Conservation (phyloP, 2,329 filamentous ascomycete species). For the Aureobasidium sp. region DNA sequence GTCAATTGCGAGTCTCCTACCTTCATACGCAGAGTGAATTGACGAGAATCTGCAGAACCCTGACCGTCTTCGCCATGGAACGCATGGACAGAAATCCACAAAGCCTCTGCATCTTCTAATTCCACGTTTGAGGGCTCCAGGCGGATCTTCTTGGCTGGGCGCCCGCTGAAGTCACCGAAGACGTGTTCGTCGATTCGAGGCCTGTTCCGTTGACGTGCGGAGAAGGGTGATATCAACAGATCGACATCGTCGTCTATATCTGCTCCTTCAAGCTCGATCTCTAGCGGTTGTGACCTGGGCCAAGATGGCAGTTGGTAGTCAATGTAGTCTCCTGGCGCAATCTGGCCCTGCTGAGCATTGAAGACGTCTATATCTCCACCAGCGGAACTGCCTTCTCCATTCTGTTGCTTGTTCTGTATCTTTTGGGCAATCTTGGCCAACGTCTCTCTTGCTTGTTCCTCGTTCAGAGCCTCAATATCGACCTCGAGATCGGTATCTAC, state of each 20-base stretch:
- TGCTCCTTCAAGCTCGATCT: conserved; percentile 55
- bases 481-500: conserved; percentile 96
- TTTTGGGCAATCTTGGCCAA: conserved; percentile 66
- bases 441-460: conserved; percentile 88
- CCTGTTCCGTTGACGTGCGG: conserved; percentile 58
- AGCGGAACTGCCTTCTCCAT: conserved; percentile 59
- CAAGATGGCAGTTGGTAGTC: conserved; percentile 78
- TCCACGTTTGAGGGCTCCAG: conserved; percentile 71
- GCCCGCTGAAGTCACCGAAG: conserved; percentile 61
- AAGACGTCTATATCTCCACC: conserved; percentile 70
- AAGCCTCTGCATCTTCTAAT: conserved; percentile 64
- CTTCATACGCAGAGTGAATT: conserved; percentile 32
- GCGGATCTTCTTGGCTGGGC: conserved; percentile 45
- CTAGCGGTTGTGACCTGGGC: conserved; percentile 60
- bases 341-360: conserved; percentile 62
- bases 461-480: conserved; percentile 88
- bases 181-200: conserved; percentile 74
- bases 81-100: conserved; percentile 70
- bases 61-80: conserved; percentile 24
- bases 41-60: conserved; percentile 18
- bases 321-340: conserved; percentile 75
- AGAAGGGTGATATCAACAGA: conserved; percentile 69
- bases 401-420: conserved; percentile 48
- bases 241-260: conserved; percentile 55
- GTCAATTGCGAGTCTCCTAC: conserved; percentile 25